Evolutionary conservation across 1,284 basidiomycete species (phyloP), one percentile per base, ranked within the genome.

Genomic region (Leccinum pachyderme): DNA sequence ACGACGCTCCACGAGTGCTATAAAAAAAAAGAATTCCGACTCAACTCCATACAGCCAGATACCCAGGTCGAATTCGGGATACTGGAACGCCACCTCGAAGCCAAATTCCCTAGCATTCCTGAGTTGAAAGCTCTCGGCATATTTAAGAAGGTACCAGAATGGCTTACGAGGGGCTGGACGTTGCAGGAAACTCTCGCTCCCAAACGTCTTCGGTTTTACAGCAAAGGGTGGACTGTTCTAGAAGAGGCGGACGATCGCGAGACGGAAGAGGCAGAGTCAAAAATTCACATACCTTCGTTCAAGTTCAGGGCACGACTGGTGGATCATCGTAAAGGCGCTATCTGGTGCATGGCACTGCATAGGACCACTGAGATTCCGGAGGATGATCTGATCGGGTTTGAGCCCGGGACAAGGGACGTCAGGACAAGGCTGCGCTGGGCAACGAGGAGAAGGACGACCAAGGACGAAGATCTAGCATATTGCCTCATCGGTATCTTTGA

Each of bases 401-500:
- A 35, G 24, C 37, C 53, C 1, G 65, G 68, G 12, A 32, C 59
- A 7, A 56, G 15, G 44, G 54, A 65, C 9, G 49, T 67, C 2
- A 55, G 61, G 33, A 13, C 48, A 24, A 62, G 65, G 32, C 43
- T 67, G n/a, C 35, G 43, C n/a, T 64, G 61, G 65, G 65, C 55
- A 0, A 64, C 65, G 9, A 54, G 37, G 12, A 57, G 65, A 15
- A 24, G 27, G 33, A 70, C 68, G n/a, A 58, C 57, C 5, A 60
- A 66, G 27, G 57, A 59, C 24, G 65, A 70, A 32, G 65, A 67
- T 31, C 57, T 62, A 54, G 55, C 65, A 4, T 70, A 67, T 44
- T 67, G 61, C 41, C 61, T 67, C 7, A 57, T 69, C 4, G 68
- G 68, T 7, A 62, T 69, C 43, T 68, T 70, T 28, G 61, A 66